Percentiles rank a stretch among this genome's conserved stretches.
Evolutionary conservation across 306 rosid genomes (phyloP).

Genomic region (Gastrolobium bilobum): DNA sequence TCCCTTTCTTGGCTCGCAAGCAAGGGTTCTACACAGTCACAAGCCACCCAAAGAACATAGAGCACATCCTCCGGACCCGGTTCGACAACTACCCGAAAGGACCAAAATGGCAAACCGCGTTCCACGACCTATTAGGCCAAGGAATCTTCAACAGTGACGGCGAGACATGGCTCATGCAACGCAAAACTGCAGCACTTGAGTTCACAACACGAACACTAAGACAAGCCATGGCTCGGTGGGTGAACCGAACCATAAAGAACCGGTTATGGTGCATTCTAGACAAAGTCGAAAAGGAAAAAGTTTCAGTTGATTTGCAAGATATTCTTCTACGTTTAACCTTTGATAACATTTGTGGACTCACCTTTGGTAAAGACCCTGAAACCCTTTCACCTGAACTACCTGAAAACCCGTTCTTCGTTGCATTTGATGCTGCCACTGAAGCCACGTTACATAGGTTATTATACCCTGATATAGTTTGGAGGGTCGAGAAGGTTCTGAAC

Average conservation of each 20-base stretch:
- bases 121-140: slow-evolving; percentile 77
- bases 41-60: slow-evolving; percentile 75
- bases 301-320: slow-evolving; percentile 75
- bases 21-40: slow-evolving; percentile 77
- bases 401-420: slow-evolving; percentile 58
- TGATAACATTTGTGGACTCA: slow-evolving; percentile 57
- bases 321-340: slow-evolving; percentile 74
- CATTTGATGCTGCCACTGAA: slow-evolving; percentile 79
- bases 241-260: slow-evolving; percentile 69
- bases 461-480: slow-evolving; percentile 70
- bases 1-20: slow-evolving; percentile 67
- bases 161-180: slow-evolving; percentile 46
- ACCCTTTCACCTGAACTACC: slow-evolving; percentile 59
- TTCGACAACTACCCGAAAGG: slow-evolving; percentile 84
- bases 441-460: slow-evolving; percentile 72
- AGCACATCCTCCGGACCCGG: slow-evolving; percentile 71
- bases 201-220: slow-evolving; percentile 80
- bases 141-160: slow-evolving; percentile 81
- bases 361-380: too few relatives aligned
- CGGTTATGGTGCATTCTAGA: slow-evolving; percentile 77
- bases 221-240: slow-evolving; percentile 87
- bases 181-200: slow-evolving; percentile 88
- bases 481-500: slow-evolving; percentile 56
- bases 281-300: slow-evolving; percentile 54
- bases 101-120: slow-evolving; percentile 75